phyloP scores from a whole-genome alignment of 2,329 filamentous ascomycete species.

The Paraconiothyrium brasiliense region DNA sequence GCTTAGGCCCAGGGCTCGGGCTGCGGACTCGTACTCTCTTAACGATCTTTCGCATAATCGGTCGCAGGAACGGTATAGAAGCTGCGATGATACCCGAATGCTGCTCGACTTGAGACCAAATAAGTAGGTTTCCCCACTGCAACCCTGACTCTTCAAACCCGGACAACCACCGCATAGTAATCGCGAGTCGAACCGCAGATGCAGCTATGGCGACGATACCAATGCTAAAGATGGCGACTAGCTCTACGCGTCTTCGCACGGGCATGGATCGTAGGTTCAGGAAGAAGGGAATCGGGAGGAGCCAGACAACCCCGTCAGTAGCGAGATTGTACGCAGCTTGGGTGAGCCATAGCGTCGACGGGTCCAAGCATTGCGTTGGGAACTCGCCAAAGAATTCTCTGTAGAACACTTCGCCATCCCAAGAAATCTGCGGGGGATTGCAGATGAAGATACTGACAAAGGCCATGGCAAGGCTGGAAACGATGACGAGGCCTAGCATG shows the following conservation, averaged over 20 bases:
- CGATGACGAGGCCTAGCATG: conserved; percentile 33
- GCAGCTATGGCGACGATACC: conserved; percentile 43
- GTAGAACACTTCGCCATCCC: conserved; percentile 35
- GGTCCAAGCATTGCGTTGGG: conserved; percentile 36
- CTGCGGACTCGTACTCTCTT: conserved; percentile 18
- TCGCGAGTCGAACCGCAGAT: conserved; percentile 39
- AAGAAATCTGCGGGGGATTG: conserved; percentile 38
- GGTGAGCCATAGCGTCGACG: conserved; percentile 37
- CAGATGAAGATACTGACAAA: conserved; percentile 40
- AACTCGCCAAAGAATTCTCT: conserved; percentile 25
- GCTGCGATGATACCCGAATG: conserved; percentile 42
- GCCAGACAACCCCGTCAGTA: conserved; percentile 54
- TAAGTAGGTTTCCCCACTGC: conserved; percentile 32
- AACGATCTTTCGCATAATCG: conserved; percentile 30
- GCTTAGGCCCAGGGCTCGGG: conserved; percentile 22
- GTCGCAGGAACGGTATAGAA: conserved; percentile 45
- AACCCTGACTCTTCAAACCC: conserved; percentile 24
- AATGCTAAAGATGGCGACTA: conserved; percentile 51
- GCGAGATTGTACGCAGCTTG: conserved; percentile 54
- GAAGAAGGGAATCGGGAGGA: conserved; percentile 56
- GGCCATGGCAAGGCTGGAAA: conserved; percentile 38
- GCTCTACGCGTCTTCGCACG: conserved; percentile 58
- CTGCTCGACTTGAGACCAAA: conserved; percentile 46
- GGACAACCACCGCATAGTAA: conserved; percentile 40
- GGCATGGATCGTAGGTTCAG: conserved; percentile 56